These are phyloP conservation scores for Penicillium bovifimosum DNA, from an alignment of 495 filamentous ascomycete genomes.

Conservation along the genomic window DNA sequence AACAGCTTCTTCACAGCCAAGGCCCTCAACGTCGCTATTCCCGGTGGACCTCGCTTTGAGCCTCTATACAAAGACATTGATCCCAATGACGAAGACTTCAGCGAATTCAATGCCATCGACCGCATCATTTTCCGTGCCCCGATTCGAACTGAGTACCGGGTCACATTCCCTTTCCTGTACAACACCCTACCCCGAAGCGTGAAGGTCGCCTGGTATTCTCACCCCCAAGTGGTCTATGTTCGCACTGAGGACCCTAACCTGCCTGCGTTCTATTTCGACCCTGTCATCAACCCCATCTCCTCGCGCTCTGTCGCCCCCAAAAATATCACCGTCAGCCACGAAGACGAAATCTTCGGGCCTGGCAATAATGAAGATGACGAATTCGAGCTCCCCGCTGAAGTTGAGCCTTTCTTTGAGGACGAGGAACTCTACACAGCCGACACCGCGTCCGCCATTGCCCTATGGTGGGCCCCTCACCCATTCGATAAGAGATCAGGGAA, in stretches of 20 bases:
- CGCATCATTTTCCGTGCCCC: conserved; percentile 97
- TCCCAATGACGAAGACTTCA: conserved; percentile 98
- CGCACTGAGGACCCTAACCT: conserved; percentile 82
- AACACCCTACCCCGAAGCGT: conserved; percentile 95
- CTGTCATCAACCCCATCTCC: conserved; percentile 95
- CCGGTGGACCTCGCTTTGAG: conserved; percentile 95
- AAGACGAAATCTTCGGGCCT: conserved; percentile 88
- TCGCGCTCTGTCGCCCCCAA: conserved; percentile 91
- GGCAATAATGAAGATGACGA: conserved; percentile 84
- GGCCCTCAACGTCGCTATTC: conserved; percentile 93
- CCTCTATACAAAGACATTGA: conserved; percentile 98
- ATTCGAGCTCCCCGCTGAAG: conserved; percentile 73
- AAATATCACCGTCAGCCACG: conserved; percentile 87
- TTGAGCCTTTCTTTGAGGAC: conserved; percentile 84
- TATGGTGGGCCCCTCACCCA: conserved; percentile 98
- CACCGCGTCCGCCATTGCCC: conserved; percentile 83
- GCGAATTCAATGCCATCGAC: conserved; percentile 99
- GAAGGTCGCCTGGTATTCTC: conserved; percentile 86
- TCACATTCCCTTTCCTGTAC: conserved; percentile 91
- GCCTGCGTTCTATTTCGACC: conserved; percentile 97
- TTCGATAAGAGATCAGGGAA: conserved; percentile 96
- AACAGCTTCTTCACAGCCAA: conserved; percentile 96
- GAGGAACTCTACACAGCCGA: conserved; percentile 87
- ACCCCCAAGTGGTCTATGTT: conserved; percentile 89
- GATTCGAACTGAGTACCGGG: conserved; percentile 92